phyloP scores from a whole-genome alignment of 163 green algal genomes.

The Prototheca cutis region DNA sequence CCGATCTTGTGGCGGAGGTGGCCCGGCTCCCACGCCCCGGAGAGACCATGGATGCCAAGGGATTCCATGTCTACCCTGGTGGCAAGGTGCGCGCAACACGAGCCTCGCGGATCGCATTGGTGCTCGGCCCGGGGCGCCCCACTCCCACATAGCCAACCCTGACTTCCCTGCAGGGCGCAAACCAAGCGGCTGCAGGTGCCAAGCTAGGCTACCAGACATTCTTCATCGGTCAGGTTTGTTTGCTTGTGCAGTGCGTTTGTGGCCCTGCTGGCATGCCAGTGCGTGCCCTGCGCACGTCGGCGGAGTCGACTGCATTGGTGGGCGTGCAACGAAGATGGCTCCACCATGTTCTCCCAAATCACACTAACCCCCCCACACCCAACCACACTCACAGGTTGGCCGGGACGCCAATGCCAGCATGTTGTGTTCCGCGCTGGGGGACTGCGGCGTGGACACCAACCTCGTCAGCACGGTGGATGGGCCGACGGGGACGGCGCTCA shows the following conservation, averaged over 20 bases:
- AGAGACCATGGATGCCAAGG: conserved; percentile 63
- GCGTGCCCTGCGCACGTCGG: no score
- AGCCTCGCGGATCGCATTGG: no score
- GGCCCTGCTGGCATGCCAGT: no score
- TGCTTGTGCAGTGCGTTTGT: no score
- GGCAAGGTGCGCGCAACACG: no score
- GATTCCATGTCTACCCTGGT: conserved; percentile 56
- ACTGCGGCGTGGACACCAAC: conserved; percentile 43
- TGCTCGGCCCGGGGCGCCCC: no score
- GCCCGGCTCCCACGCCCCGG: conserved; percentile 60
- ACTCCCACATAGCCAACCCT: no score
- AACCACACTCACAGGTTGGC: conserved; percentile 52
- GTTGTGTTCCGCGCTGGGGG: conserved; percentile 40
- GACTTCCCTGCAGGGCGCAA: conserved; percentile 54
- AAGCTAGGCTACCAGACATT: conserved; percentile 60
- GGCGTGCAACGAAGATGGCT: no score
- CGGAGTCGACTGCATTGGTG: no score
- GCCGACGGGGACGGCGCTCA: conserved; percentile 67
- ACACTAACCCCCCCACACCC: no score
- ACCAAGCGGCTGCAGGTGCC: conserved; percentile 77
- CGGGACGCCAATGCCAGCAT: conserved; percentile 62
- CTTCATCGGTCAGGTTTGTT: conserved; percentile 74
- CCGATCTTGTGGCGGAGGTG: conserved; percentile 65
- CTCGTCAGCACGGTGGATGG: conserved; percentile 48
- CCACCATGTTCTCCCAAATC: no score